Base-by-base conservation (phyloP, 2,329 filamentous ascomycete species). In the Exophiala alcalophila region DNA sequence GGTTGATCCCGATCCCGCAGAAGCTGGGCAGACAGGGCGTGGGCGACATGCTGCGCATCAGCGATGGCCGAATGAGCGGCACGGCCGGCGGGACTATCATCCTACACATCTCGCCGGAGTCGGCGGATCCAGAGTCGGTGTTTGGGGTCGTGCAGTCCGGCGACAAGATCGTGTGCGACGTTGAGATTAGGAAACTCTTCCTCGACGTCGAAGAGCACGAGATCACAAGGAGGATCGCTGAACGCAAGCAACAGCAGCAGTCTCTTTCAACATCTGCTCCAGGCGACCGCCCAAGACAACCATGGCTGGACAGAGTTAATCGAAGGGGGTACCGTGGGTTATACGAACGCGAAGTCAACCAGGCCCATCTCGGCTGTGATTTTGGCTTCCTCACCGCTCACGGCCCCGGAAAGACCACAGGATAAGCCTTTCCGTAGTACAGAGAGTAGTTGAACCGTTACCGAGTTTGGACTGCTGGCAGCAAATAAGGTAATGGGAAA, bases 51-150 rank as follows among this genome's bases (percentile, higher is more conserved):
- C 54, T 77, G 19, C 62, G 74, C 1, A 57, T 77, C 4, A 72
- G 68, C 0, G 74, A 78, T 59, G 74, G 74, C 1, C 61, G 74
- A 15, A 77, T 78, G 72, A 71, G 66, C 20, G 74, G 74, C 0
- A 78, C 74, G 3, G 74, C 74, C 2, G 74, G 74, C 0, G 74
- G 74, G 3, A 77, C 73, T 0, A 73, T 78, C 14, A 63, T 74
- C 2, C 58, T 78, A 15, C 74, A 78, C 50, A 66, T 77, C 20
- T 73, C 69, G 3, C 75, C 74, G 0, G 74, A 78, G 53, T 65
- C 70, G 4, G 71, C 65, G 1, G 51, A 74, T 8, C 62, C 67
- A 0, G 67, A 67, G 14, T 72, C 69, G 1, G 65, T 69, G 6
- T 70, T 74, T 49, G 72, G 73, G 0, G 57, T 74, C 3, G 64